Evolutionary conservation across 2,329 filamentous ascomycete genomes (phyloP).

Genomic region (Neofusicoccum sp.): DNA sequence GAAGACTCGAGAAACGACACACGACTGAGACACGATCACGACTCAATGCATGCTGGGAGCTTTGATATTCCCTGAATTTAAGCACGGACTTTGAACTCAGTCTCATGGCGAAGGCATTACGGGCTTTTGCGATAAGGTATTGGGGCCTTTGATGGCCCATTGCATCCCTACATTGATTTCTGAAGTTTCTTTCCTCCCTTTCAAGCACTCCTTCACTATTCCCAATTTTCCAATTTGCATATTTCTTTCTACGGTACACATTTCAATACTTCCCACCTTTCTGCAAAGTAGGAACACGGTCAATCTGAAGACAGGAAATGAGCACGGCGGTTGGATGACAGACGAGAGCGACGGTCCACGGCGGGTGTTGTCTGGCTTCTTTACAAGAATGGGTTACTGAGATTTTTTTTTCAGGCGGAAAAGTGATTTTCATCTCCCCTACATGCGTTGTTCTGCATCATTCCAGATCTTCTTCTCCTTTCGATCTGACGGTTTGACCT

Average conservation of each 20-base stretch:
- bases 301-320: not conserved
- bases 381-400: constrained; percentile 2
- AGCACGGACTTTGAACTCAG: too few relatives aligned
- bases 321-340: constrained; percentile 8
- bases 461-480: not conserved
- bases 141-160: not conserved
- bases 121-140: not conserved
- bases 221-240: not conserved
- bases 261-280: not conserved
- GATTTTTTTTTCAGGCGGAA: not conserved
- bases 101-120: constrained; percentile 4
- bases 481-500: not conserved
- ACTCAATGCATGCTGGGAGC: constrained; percentile 3
- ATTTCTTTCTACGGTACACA: constrained; percentile 4
- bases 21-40: constrained; percentile 2
- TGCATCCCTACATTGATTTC: not conserved
- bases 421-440: constrained; percentile 1
- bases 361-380: constrained; percentile 10
- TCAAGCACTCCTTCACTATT: not conserved
- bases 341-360: not conserved
- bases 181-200: not conserved
- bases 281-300: not conserved
- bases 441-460: not conserved
- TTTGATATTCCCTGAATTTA: not conserved
- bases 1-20: not conserved